Conservation (phyloP, 306 rosid species). For the Dalbergia oliveri region DNA sequence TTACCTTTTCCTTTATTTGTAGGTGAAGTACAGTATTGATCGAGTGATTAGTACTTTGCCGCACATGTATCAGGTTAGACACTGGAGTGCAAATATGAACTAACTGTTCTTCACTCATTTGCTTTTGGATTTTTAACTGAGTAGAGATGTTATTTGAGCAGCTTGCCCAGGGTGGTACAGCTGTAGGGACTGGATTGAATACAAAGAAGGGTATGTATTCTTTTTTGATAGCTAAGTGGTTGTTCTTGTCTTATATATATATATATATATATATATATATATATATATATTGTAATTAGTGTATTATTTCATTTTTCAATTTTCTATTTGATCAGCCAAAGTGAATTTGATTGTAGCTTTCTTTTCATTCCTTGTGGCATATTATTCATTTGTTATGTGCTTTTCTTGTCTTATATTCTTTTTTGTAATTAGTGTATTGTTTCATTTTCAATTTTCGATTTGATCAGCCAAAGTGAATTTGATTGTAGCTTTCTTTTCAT, state of each 20-base stretch:
- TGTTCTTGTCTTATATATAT: conserved; percentile 10
- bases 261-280: not conserved
- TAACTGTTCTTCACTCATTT: conserved; percentile 31
- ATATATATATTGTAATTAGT: not conserved
- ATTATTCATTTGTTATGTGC: not conserved
- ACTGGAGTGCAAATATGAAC: not conserved
- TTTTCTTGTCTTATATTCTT: not conserved
- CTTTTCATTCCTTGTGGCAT: not conserved
- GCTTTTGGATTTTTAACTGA: conserved; percentile 46
- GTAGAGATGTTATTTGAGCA: conserved; percentile 57
- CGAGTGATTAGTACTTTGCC: conserved; percentile 82
- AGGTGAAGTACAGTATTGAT: conserved; percentile 95
- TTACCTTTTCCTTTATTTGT: conserved; percentile 49
- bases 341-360: not conserved
- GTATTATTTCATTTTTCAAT: not conserved
- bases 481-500: conserved; percentile 32
- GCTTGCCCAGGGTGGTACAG: conserved; percentile 99
- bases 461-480: not conserved
- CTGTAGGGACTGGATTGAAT: conserved; percentile 99
- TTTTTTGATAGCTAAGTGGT: conserved; percentile 37
- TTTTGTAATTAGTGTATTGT: not conserved
- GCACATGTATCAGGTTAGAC: conserved; percentile 85
- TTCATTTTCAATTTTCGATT: too few species aligned
- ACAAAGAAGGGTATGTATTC: conserved; percentile 87
- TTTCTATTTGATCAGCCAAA: too few species aligned